These are phyloP conservation scores for Boletus fagicola DNA, from an alignment of 768 basidiomycete species.

Conservation along the genomic window DNA sequence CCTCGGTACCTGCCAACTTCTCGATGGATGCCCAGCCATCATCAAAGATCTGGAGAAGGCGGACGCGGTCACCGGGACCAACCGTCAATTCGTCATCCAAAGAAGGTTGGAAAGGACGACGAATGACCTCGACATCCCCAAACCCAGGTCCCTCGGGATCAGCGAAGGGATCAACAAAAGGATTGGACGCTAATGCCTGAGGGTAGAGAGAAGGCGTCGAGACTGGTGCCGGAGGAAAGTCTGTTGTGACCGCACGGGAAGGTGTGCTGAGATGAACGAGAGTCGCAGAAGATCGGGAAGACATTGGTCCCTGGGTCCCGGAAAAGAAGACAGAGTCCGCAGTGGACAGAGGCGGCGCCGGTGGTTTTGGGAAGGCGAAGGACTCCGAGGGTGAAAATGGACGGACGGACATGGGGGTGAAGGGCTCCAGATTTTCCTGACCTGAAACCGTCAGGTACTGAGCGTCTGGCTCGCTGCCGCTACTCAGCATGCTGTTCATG, in stretches of 20 bases:
- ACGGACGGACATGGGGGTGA: constrained; percentile 59
- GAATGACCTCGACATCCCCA: constrained; percentile 46
- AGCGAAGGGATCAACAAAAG: constrained; percentile 33
- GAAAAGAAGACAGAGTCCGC: neutral
- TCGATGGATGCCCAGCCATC: constrained; percentile 73
- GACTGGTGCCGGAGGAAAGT: constrained; percentile 15
- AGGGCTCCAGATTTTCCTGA: constrained; percentile 18
- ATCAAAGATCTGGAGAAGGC: constrained; percentile 53
- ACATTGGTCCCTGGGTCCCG: neutral
- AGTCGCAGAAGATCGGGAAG: constrained; percentile 16
- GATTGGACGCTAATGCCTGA: constrained; percentile 10
- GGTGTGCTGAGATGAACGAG: constrained; percentile 19
- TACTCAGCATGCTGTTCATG: constrained; percentile 40
- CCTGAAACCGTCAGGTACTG: constrained; percentile 42
- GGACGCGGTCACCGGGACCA: constrained; percentile 48
- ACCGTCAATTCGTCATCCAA: constrained; percentile 61
- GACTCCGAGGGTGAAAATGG: constrained; percentile 67
- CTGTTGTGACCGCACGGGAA: constrained; percentile 15
- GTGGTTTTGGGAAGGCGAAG: constrained; percentile 68
- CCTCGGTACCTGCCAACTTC: constrained; percentile 29
- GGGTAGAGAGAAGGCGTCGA: constrained; percentile 14
- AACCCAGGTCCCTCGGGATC: constrained; percentile 35
- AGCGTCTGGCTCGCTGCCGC: constrained; percentile 33
- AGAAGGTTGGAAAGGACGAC: constrained; percentile 55
- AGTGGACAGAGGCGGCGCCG: constrained; percentile 19